These are phyloP conservation scores for Vitis vinifera DNA, from an alignment of 164 flowering plant genomes.

Conservation along the genomic window DNA sequence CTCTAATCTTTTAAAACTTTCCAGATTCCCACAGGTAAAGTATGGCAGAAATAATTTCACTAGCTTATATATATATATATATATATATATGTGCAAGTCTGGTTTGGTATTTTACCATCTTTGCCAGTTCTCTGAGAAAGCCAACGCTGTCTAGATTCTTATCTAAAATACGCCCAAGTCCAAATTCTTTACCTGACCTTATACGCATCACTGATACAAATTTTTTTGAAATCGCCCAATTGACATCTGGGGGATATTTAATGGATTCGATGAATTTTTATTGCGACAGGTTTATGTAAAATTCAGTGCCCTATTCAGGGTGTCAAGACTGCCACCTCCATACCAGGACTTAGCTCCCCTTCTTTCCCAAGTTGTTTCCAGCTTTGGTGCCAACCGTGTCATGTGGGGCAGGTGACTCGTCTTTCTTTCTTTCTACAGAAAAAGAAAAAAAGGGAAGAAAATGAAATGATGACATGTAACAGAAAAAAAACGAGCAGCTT, in stretches of 20 bases:
- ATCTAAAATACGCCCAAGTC: too few relatives aligned
- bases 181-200: too few relatives aligned
- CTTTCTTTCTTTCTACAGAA: not conserved
- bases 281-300: constrained; percentile 74
- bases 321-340: constrained; percentile 66
- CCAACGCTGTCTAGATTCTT: not conserved
- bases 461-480: too few relatives aligned
- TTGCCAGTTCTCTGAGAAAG: not conserved
- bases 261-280: too few relatives aligned
- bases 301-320: constrained; percentile 88
- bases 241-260: too few relatives aligned
- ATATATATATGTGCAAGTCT: too few relatives aligned
- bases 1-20: constrained; percentile 59
- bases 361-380: constrained; percentile 61
- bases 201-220: too few relatives aligned
- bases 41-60: not conserved
- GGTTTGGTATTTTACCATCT: too few relatives aligned
- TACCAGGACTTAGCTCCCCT: constrained; percentile 55
- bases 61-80: not conserved
- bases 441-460: not conserved
- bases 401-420: constrained; percentile 89
- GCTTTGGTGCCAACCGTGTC: constrained; percentile 75
- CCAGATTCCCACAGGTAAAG: constrained; percentile 83
- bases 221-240: too few relatives aligned
- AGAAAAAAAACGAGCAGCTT: not conserved